Base-by-base conservation (phyloP, 2,329 filamentous ascomycete species). In the Phaeoacremonium minimum region DNA sequence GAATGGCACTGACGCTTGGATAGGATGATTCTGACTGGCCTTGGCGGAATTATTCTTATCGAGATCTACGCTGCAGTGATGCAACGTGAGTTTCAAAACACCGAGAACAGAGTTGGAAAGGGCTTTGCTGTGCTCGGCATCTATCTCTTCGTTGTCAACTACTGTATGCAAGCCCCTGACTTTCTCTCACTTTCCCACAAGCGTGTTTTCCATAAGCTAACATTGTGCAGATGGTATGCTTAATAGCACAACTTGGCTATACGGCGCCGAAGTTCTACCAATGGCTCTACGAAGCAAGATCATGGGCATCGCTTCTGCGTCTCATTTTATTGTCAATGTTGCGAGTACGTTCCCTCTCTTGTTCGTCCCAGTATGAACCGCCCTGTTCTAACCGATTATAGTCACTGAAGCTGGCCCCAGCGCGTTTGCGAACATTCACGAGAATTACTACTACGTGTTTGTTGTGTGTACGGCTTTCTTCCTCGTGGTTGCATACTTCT, bases 381-480 rank as follows among this genome's bases (percentile, higher is more conserved):
- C 5, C 32, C 14, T 15, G 20, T 33, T 39, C 14, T 35, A 9
- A 80, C 13, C 5, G 11, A 11, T 6, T 15, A 20, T 17, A 43
- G 63, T 73, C 46, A 75, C 71, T 35, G 68, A 74, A 50, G 71
- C 70, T 6, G 73, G 73, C 0, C 74, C 73, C 0, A 73, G 61
- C 33, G 73, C 74, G 0, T 77, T 77, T 44, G 69, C 69, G 7
- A 74, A 63, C 28, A 78, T 79, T 35, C 50, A 62, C 11, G 67
- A 77, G 45, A 77, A 77, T 42, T 79, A 77, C 49, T 78, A 78
- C 48, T 78, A 77, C 42, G 73, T 77, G n/a, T 78, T 78, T 36
- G 72, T 77, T 2, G 66, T 46, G 4, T 77, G 73, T 42, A 68
- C 69, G 4, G 17, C 57, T 1, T 68, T 76, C 55, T 78, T 76